phyloP scores from a whole-genome alignment of 176 grass and related monocot species.

The Leersia perrieri region DNA sequence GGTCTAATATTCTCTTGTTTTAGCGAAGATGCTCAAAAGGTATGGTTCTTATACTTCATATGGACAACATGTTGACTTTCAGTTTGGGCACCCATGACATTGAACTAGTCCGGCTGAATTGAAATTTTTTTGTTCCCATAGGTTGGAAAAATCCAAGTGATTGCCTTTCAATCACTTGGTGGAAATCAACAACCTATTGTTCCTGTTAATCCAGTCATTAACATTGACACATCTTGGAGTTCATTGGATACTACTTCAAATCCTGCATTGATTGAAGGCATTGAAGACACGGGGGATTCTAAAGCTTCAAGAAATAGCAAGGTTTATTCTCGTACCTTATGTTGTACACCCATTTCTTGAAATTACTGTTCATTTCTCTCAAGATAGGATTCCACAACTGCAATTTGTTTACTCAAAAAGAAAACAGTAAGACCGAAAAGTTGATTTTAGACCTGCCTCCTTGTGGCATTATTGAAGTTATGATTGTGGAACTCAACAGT shows the following conservation, averaged over 20 bases:
- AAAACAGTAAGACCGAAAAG: neutral
- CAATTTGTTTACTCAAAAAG: neutral
- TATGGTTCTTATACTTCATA: neutral
- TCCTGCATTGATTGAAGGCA: conserved; percentile 32
- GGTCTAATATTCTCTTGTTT: conserved; percentile 97
- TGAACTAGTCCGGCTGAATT: conserved; percentile 11
- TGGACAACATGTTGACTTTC: neutral
- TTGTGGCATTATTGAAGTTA: neutral
- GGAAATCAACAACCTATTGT: conserved; percentile 43
- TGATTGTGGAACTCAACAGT: neutral
- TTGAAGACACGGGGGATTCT: conserved; percentile 73
- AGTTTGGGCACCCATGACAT: conserved; percentile 3
- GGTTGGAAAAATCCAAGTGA: conserved; percentile 92
- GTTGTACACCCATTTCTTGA: neutral
- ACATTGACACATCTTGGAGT: conserved; percentile 56
- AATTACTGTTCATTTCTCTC: neutral
- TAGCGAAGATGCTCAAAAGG: conserved; percentile 92
- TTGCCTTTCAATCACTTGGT: conserved; percentile 83
- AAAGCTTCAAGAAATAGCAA: conserved; percentile 41
- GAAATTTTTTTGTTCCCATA: conserved; percentile 35
- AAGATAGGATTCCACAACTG: neutral
- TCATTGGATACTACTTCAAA: conserved; percentile 44
- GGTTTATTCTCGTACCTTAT: neutral
- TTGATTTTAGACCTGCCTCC: conserved; percentile 1
- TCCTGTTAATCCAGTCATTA: conserved; percentile 53